Evolutionary conservation across 106 monocot genomes (phyloP).

Genomic region (Allium sativum): DNA sequence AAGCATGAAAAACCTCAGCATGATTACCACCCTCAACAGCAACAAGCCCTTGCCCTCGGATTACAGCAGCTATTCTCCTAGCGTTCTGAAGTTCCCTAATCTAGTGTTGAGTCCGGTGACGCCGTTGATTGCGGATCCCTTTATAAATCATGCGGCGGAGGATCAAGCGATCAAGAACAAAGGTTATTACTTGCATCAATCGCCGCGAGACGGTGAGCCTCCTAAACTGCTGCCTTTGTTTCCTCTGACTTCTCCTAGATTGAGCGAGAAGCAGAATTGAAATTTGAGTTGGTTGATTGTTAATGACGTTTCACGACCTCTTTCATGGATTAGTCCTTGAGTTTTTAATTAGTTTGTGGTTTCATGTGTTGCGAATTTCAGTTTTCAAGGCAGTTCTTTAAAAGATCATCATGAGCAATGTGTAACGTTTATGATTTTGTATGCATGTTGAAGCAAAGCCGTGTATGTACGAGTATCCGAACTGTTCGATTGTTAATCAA

Average conservation of each 20-base stretch:
- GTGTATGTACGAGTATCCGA: too few species aligned
- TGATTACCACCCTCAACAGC: slow-evolving; percentile 56
- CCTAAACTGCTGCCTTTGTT: slow-evolving; percentile 85
- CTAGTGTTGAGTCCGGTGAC: slow-evolving; percentile 78
- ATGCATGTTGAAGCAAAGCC: too few species aligned
- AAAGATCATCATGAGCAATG: too few species aligned
- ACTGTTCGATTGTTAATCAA: too few species aligned
- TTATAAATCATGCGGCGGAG: slow-evolving; percentile 19
- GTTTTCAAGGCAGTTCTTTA: too few species aligned
- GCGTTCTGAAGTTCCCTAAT: slow-evolving; percentile 66
- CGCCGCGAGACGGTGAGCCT: slow-evolving; percentile 50
- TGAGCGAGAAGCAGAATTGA: not conserved
- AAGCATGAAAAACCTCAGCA: slow-evolving; percentile 58
- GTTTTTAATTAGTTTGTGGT: too few species aligned
- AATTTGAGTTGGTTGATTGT: too few species aligned
- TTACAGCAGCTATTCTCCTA: slow-evolving; percentile 33
- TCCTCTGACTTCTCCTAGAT: slow-evolving; percentile 51
- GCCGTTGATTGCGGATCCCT: slow-evolving; percentile 48
- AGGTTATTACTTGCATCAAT: slow-evolving; percentile 80
- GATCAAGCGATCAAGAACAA: slow-evolving; percentile 69
- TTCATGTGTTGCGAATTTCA: too few species aligned
- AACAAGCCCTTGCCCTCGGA: not conserved
- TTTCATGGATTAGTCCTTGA: too few species aligned
- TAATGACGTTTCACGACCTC: not conserved
- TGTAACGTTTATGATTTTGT: too few species aligned